Percentiles rank a stretch among this genome's conserved stretches.
phyloP scores from a whole-genome alignment of 202 grass and related monocot species.

The Schoenoplectus tabernaemontani region DNA sequence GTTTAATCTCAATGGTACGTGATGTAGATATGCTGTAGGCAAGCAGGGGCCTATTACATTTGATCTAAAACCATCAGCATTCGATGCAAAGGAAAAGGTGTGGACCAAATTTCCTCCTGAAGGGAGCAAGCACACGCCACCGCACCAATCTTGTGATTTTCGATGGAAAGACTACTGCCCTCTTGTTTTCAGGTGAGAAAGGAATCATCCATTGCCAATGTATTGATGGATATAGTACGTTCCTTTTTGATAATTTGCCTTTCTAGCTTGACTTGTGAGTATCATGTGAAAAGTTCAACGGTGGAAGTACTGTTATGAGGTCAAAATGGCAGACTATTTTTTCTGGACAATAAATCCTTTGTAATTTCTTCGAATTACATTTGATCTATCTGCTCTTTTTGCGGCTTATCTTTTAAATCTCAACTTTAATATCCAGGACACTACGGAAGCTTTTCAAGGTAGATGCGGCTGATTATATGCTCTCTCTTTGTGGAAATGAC shows the following conservation, averaged over 20 bases:
- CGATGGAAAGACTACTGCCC: slow-evolving; percentile 99
- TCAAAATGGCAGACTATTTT: neutral
- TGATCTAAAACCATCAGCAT: slow-evolving; percentile 86
- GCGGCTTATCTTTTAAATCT: neutral
- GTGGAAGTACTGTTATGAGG: no score
- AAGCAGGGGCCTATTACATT: slow-evolving; percentile 63
- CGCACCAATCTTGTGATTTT: slow-evolving; percentile 87
- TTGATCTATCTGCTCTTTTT: neutral
- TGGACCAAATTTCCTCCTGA: slow-evolving; percentile 96
- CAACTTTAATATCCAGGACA: slow-evolving; percentile 46
- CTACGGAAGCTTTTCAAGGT: slow-evolving; percentile 92
- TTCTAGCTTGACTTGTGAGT: neutral
- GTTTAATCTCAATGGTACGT: neutral
- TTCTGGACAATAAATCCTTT: neutral
- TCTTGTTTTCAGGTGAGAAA: slow-evolving; percentile 53
- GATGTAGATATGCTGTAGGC: slow-evolving; percentile 74
- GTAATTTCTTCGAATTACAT: neutral
- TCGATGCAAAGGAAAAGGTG: slow-evolving; percentile 82
- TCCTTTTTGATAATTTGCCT: neutral
- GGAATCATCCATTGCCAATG: neutral
- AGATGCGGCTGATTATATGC: slow-evolving; percentile 94
- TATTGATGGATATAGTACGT: neutral
- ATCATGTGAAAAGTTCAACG: neutral
- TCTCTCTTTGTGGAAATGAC: slow-evolving; percentile 92
- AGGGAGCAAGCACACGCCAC: slow-evolving; percentile 84